These are phyloP conservation scores for Rheum nobile DNA, from an alignment of 148 eudicot genomes.

Conservation along the genomic window DNA sequence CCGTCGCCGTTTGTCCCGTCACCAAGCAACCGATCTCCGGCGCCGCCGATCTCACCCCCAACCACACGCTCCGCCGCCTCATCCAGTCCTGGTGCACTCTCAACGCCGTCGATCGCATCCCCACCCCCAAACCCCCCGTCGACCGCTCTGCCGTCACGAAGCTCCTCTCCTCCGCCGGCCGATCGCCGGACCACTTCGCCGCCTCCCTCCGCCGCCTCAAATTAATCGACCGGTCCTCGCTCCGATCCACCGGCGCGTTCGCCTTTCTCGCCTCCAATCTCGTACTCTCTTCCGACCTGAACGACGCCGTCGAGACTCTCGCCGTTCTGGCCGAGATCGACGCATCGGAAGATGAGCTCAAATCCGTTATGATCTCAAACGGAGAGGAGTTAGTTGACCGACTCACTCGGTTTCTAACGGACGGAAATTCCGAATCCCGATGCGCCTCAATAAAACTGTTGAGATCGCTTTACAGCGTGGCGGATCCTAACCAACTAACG, in stretches of 20 bases:
- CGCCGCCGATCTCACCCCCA: conserved; percentile 39
- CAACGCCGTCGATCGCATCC: conserved; percentile 61
- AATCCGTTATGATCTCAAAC: neutral
- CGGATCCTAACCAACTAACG: conserved; percentile 32
- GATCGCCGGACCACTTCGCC: neutral
- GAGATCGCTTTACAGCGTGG: conserved; percentile 25
- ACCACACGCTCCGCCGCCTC: conserved; percentile 77
- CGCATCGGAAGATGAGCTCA: neutral
- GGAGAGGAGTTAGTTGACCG: neutral
- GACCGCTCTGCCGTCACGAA: neutral
- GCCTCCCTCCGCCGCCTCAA: neutral
- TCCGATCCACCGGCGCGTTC: neutral
- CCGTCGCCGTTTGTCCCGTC: conserved; percentile 48
- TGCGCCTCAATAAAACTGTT: conserved; percentile 15
- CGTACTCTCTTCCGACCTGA: neutral
- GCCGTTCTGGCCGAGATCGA: neutral
- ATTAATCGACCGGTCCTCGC: neutral
- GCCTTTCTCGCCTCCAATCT: neutral
- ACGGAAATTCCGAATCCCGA: neutral
- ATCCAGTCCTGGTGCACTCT: conserved; percentile 87
- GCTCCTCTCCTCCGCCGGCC: neutral
- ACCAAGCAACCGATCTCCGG: conserved; percentile 38
- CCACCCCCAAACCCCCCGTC: conserved; percentile 53
- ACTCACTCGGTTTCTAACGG: neutral
- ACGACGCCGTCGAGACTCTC: neutral